Percentiles rank a stretch among this genome's conserved stretches.
Evolutionary conservation across 202 grass and related monocot genomes (phyloP).

Genomic region (Cymbopogon flexuosus): DNA sequence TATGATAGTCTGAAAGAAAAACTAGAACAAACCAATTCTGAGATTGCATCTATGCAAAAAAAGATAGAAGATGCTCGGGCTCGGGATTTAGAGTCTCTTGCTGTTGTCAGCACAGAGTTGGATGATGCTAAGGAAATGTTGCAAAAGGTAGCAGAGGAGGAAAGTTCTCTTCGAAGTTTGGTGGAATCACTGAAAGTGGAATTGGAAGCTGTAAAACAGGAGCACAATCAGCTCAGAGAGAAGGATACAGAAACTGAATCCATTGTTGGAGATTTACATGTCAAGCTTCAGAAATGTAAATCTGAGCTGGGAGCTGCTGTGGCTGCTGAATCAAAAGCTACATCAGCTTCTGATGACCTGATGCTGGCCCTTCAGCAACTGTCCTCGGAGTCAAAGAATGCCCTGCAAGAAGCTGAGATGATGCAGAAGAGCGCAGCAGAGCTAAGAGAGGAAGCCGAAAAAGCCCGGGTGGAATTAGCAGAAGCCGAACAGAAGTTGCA

Average conservation of each 20-base stretch:
- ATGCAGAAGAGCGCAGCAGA: constrained; percentile 85
- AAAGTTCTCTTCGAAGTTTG: constrained; percentile 53
- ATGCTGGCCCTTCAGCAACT: constrained; percentile 78
- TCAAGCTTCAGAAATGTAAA: constrained; percentile 96
- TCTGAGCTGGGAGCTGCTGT: constrained; percentile 78
- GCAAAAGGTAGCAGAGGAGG: constrained; percentile 69
- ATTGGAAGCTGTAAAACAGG: constrained; percentile 63
- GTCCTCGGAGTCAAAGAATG: constrained; percentile 78
- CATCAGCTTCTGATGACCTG: constrained; percentile 81
- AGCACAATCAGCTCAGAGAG: constrained; percentile 73
- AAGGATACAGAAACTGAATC: constrained; percentile 85
- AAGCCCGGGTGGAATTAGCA: constrained; percentile 44
- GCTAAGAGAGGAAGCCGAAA: constrained; percentile 66
- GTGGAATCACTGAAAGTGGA: constrained; percentile 84
- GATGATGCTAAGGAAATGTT: constrained; percentile 86
- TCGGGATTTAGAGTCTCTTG: constrained; percentile 61
- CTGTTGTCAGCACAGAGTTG: constrained; percentile 66
- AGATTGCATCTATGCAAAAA: constrained; percentile 72
- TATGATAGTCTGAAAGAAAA: constrained; percentile 56
- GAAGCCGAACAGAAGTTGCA: constrained; percentile 81
- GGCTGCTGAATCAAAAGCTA: constrained; percentile 75
- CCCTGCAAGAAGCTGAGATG: constrained; percentile 83
- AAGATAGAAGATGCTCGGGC: constrained; percentile 60
- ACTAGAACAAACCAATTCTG: constrained; percentile 54
- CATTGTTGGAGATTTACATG: constrained; percentile 68